Conservation (phyloP, 2,329 filamentous ascomycete genomes). For the Fusarium sp. region DNA sequence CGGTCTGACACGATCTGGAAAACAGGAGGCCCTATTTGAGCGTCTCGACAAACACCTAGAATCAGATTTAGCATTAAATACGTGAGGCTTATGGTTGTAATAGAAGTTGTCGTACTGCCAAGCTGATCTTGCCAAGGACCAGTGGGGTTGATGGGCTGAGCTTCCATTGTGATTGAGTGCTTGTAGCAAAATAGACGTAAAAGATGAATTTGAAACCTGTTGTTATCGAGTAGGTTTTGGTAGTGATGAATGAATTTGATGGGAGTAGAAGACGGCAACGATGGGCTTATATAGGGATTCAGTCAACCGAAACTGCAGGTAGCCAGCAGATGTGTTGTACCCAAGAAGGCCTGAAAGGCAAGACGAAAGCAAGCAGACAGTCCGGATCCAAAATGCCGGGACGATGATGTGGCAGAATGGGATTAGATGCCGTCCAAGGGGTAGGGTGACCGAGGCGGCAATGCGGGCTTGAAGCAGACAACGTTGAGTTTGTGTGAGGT, state of each 20-base stretch:
- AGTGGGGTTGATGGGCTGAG: conserved; percentile 37
- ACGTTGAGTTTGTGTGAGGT: conserved; percentile 33
- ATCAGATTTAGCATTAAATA: conserved; percentile 18
- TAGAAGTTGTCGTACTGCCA: conserved; percentile 58
- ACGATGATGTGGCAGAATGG: conserved; percentile 46
- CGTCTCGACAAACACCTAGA: conserved; percentile 67
- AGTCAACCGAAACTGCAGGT: conserved; percentile 17
- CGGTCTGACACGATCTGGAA: conserved; percentile 81
- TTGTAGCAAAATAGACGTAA: background rate
- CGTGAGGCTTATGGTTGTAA: background rate
- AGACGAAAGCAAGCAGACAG: conserved; percentile 36
- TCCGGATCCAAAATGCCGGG: conserved; percentile 32
- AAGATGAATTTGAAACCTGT: background rate
- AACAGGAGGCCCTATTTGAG: conserved; percentile 64
- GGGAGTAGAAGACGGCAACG: conserved; percentile 16
- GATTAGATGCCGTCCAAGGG: conserved; percentile 43
- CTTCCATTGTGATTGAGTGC: conserved; percentile 34
- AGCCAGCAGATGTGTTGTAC: conserved; percentile 36
- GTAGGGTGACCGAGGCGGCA: conserved; percentile 23
- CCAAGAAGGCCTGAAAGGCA: conserved; percentile 36
- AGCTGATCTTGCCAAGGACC: conserved; percentile 67
- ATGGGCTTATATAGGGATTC: conserved; percentile 35
- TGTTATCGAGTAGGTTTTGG: background rate
- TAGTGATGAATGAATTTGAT: conserved; percentile 8
- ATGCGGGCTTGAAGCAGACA: conserved; percentile 33